Percentiles rank a stretch among this genome's conserved stretches.
Evolutionary conservation across 179 eudicot species (phyloP).

Genomic region (Beta corolliflora): DNA sequence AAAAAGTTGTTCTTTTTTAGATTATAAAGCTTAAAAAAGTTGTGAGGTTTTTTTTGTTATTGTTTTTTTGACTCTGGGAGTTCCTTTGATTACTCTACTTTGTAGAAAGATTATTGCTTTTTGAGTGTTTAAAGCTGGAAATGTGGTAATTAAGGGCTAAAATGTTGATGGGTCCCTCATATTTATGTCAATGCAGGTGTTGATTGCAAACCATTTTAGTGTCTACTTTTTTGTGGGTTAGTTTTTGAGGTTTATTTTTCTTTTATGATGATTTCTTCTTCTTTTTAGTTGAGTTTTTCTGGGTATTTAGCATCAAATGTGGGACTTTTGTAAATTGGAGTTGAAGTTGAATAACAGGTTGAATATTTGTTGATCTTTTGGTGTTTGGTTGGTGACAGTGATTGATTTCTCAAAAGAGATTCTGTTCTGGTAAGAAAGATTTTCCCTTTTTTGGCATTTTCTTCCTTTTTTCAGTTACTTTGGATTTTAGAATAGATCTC

Average conservation of each 20-base stretch:
- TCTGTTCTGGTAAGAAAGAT: conserved; percentile 37
- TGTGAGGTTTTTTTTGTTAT: too few relatives aligned
- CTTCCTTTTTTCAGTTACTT: conserved; percentile 7
- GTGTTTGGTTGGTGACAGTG: conserved; percentile 28
- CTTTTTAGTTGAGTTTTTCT: conserved; percentile 9
- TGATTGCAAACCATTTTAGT: conserved; percentile 45
- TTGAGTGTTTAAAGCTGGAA: conserved; percentile 29
- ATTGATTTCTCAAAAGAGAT: conserved; percentile 22
- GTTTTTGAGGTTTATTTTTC: background rate
- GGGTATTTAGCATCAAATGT: conserved; percentile 22
- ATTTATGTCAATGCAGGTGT: conserved; percentile 47
- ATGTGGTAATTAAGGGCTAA: conserved; percentile 29
- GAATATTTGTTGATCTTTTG: conserved; percentile 5
- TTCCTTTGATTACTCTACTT: conserved; percentile 22
- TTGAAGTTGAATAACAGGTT: conserved; percentile 17
- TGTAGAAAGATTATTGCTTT: conserved; percentile 30
- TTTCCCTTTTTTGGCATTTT: conserved; percentile 10
- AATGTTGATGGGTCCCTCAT: conserved; percentile 44
- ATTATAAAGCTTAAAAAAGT: too few relatives aligned
- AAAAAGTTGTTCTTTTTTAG: conserved; percentile 26
- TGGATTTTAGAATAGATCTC: conserved; percentile 40
- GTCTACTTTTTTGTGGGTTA: conserved; percentile 37
- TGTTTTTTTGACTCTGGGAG: background rate
- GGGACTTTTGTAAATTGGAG: conserved; percentile 21
- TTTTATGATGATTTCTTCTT: background rate